phyloP scores from a whole-genome alignment of 768 basidiomycete genomes.

The Hygrocybe punicea region DNA sequence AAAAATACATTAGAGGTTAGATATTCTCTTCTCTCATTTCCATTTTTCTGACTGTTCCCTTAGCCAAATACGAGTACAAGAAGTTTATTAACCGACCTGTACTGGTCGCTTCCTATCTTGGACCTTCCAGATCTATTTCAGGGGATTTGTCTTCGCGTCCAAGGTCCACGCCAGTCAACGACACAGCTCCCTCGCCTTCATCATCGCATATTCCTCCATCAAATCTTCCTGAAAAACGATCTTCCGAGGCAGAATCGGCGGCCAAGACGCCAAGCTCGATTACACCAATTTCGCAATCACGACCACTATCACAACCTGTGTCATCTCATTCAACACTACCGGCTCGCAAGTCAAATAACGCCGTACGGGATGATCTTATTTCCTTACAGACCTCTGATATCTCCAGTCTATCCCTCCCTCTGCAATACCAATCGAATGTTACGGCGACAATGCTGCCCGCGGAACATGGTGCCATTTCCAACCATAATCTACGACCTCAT shows the following conservation, averaged over 20 bases:
- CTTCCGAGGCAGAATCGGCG: conserved; percentile 16
- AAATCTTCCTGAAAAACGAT: conserved; percentile 8
- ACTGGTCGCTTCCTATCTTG: conserved; percentile 46
- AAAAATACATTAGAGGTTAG: conserved; percentile 84
- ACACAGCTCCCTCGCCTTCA: conserved; percentile 19
- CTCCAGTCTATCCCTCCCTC: conserved; percentile 50
- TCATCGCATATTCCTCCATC: conserved; percentile 4
- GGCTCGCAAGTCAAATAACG: conserved; percentile 19
- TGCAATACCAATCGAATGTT: conserved; percentile 39
- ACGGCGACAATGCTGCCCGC: background rate
- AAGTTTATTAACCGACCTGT: conserved; percentile 55
- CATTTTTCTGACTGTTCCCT: conserved; percentile 4
- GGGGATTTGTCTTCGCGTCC: conserved; percentile 21
- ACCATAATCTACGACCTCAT: background rate
- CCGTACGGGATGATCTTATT: conserved; percentile 60
- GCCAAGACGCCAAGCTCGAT: conserved; percentile 10
- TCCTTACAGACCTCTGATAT: conserved; percentile 41
- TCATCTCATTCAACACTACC: conserved; percentile 23
- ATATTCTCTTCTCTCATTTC: conserved; percentile 1
- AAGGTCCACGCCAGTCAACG: conserved; percentile 22
- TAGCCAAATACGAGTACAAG: conserved; percentile 80
- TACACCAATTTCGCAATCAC: conserved; percentile 16
- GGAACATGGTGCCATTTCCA: background rate
- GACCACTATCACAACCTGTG: conserved; percentile 16
- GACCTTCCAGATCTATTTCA: conserved; percentile 42